A percentile compares a stretch with the other conserved stretches of the same genome.
phyloP scores from a whole-genome alignment of 139 green algal species.

The Desmodesmus armatus region DNA sequence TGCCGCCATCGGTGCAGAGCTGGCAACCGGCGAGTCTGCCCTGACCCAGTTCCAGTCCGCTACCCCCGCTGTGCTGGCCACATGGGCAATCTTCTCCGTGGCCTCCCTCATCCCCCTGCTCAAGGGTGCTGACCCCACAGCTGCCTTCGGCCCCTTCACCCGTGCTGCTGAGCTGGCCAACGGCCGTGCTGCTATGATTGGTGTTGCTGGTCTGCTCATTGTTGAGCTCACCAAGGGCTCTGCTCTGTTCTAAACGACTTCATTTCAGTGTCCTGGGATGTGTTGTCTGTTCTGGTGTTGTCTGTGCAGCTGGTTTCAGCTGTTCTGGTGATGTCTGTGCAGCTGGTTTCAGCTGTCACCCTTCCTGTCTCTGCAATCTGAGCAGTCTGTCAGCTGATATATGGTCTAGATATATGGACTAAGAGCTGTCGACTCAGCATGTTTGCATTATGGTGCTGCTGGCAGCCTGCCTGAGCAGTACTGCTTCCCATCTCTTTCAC shows the following conservation, averaged over 20 bases:
- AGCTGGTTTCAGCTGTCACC: too few species aligned
- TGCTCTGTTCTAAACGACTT: slow-evolving; percentile 57
- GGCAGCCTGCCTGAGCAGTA: too few species aligned
- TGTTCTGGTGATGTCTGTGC: too few species aligned
- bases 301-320: neutral
- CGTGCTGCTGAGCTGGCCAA: slow-evolving; percentile 72
- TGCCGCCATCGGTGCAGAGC: slow-evolving; percentile 68
- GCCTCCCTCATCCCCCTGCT: slow-evolving; percentile 65
- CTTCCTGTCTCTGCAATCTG: too few species aligned
- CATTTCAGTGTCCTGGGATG: neutral
- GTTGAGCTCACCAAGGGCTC: slow-evolving; percentile 56
- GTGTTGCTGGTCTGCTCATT: slow-evolving; percentile 55
- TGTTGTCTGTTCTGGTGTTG: neutral
- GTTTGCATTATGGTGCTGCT: too few species aligned
- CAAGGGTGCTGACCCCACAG: slow-evolving; percentile 26
- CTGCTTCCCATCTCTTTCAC: too few species aligned
- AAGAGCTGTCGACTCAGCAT: too few species aligned
- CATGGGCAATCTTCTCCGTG: slow-evolving; percentile 51
- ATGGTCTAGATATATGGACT: too few species aligned
- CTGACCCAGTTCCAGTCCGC: slow-evolving; percentile 59
- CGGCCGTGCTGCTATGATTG: slow-evolving; percentile 75
- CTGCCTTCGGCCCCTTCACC: slow-evolving; percentile 51
- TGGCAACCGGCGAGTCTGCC: slow-evolving; percentile 58
- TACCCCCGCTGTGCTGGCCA: slow-evolving; percentile 42
- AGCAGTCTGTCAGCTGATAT: too few species aligned